Evolutionary conservation across 345 rosid genomes (phyloP), one percentile per base, ranked within the genome.

Genomic region (Melastoma malabathricum): DNA sequence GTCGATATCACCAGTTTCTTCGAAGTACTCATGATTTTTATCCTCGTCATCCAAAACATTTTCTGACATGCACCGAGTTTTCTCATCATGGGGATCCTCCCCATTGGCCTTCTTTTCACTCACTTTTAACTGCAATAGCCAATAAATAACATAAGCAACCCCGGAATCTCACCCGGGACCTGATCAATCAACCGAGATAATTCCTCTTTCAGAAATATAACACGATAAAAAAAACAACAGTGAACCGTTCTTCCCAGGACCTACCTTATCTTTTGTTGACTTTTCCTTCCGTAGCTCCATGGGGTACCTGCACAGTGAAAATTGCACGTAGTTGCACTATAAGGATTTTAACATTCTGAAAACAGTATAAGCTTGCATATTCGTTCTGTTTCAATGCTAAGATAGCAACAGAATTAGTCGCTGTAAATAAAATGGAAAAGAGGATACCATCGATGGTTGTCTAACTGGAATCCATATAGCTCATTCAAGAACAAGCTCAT

Each of bases 401-500:
- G 31, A 27, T 27, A 27, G 3, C 31, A 27, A 27, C 4, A 27
- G 6, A 27, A 27, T 3, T 27, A 27, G 4, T 27, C 6, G 3
- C 31, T 27, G 31, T 2, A 18, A 45, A 18, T 38, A 13, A 44
- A 52, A 51, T 25, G 54, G 43, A 15, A 57, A 20, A 41, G 43
- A 41, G 6, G 25, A 41, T 76, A 90, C 98, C 98, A 90, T 49
- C 98, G 92, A 48, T 70, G 78, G 71, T 80, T 90, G 76, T 90
- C 98, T 69, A 90, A 60, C 63, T 90, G 98, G 75, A 90, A 86
- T 57, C 98, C 96, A 73, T 90, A 86, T 50, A 90, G 90, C 70
- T 90, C 98, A 46, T 90, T 86, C 67, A 86, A 75, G 82, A 90
- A 86, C 61, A 86, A 74, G 81, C 96, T 90, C 92, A 90, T 80